Base-by-base conservation (phyloP, 2,329 filamentous ascomycete species). In the Hypoxylon sp. region DNA sequence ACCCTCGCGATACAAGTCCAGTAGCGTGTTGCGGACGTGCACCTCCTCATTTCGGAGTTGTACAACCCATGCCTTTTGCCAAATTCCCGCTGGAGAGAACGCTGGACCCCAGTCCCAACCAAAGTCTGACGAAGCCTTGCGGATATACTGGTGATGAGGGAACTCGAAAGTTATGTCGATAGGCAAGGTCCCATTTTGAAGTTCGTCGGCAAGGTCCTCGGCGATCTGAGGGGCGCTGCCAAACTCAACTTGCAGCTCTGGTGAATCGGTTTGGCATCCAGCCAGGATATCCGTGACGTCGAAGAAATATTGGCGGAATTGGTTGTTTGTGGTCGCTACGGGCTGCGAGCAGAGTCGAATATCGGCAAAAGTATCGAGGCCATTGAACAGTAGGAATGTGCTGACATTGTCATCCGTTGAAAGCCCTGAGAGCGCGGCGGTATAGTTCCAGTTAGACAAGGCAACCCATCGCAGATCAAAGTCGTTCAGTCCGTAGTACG, bases 91-190 rank as follows among this genome's bases (percentile, higher is more conserved):
- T 0, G 83, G n/a, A 77, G 59, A 74, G 62, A 86, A 84, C 0
- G 78, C 80, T 7, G 80, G 7, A 4, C 80, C 80, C 81, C 81
- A 84, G 52, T 85, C 82, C 83, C 83, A 87, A 2, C 84, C 84
- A 64, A 86, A 86, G 63, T 86, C 82, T 5, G 63, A 86, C 79
- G 60, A 57, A 61, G 85, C 78, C 62, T 86, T 85, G 20, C 83
- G 75, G 25, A 85, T 78, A 54, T 80, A 83, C 63, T 78, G 75
- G 5, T 79, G 73, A 49, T 83, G 78, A 0, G 71, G 64, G 37
- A 81, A 82, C 54, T 83, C 80, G 48, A 75, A 82, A 0, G 73
- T 36, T 11, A 71, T 66, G 56, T 83, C 72, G 3, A 82, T 73
- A 0, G 81, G 79, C 78, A 79, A 84, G 29, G 75, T 72, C 56